Base-by-base conservation (phyloP, 2,329 filamentous ascomycete species). In the Stemphylium vesicarium region DNA sequence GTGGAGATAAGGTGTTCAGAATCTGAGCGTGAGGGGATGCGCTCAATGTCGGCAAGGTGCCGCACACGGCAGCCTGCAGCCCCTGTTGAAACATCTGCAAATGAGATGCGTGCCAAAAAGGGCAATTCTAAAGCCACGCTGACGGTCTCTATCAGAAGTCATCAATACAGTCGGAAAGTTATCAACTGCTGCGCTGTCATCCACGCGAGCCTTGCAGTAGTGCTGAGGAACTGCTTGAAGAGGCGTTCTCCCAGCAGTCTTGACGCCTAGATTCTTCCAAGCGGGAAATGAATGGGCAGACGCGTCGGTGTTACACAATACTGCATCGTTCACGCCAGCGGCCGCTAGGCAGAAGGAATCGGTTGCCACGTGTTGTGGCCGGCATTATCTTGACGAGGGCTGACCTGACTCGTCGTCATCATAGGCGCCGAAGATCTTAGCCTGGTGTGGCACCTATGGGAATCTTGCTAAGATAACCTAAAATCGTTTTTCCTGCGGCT, bases 331-430 rank as follows among this genome's bases (percentile, higher is more conserved):
- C 65, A 68, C 68, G 66, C 68, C 65, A 71, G 66, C 64, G 68
- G 59, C 66, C 66, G 66, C 63, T 62, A 63, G 59, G 55, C 55
- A 65, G 59, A 68, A 62, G 57, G 54, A 65, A 62, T 68, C 67
- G 62, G 60, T 64, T 66, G 63, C 66, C 68, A 71, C 68, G 68
- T 71, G 68, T 68, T 63, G 53, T 40, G 39, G 57, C 61, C 62
- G 66, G 63, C 62, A 65, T 60, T 60, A 62, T 56, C 51, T 60
- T 58, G 45, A 63, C 65, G 59, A 56, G 47, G 50, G 50, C 15
- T 13, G 40, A 52, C 62, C 67, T 72, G 71, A 72, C 68, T 73
- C 69, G 61, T 47, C 49, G 41, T 64, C 65, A 45, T 50, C 64
- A 59, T 55, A 56, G 55, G 44, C 59, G 57, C 60, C 50, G 62